A percentile compares a stretch with the other conserved stretches of the same genome.
phyloP scores from a whole-genome alignment of 2,329 filamentous ascomycete genomes.

The Fusarium vanettenii region DNA sequence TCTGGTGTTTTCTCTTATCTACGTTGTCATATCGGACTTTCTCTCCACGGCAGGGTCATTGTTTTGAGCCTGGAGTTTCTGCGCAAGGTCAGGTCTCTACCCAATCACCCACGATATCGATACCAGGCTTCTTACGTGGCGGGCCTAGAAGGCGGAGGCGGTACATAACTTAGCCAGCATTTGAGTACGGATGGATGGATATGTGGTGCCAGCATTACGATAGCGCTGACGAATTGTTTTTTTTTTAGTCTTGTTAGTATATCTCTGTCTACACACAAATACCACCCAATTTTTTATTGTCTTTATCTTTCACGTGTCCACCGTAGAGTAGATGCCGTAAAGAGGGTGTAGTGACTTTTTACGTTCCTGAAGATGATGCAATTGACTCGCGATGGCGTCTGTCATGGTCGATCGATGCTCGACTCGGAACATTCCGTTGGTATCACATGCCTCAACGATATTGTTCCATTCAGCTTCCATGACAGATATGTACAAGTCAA shows the following conservation, averaged over 20 bases:
- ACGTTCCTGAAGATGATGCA: conserved; percentile 11
- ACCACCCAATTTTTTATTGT: neutral
- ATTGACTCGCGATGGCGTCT: conserved; percentile 6
- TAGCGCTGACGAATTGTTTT: conserved; percentile 10
- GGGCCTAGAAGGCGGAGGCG: conserved; percentile 4
- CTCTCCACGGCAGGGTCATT: neutral
- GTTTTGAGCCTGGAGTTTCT: conserved; percentile 23
- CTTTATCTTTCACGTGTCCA: neutral
- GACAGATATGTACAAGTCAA: neutral
- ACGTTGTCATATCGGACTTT: conserved; percentile 6
- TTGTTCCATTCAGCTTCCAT: neutral
- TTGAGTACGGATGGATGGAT: conserved; percentile 14
- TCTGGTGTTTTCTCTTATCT: conserved; percentile 7
- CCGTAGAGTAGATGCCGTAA: neutral
- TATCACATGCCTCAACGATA: neutral
- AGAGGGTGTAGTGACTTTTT: neutral
- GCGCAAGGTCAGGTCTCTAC: conserved; percentile 2
- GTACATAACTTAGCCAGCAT: conserved; percentile 6
- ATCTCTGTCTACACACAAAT: neutral
- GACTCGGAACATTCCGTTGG: neutral
- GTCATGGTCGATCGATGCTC: neutral
- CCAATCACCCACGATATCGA: neutral
- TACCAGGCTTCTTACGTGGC: conserved; percentile 2
- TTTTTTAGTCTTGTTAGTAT: neutral
- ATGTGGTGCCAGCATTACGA: conserved; percentile 19